phyloP scores from a whole-genome alignment of 2,329 filamentous ascomycete species.

The Escovopsis sp. region DNA sequence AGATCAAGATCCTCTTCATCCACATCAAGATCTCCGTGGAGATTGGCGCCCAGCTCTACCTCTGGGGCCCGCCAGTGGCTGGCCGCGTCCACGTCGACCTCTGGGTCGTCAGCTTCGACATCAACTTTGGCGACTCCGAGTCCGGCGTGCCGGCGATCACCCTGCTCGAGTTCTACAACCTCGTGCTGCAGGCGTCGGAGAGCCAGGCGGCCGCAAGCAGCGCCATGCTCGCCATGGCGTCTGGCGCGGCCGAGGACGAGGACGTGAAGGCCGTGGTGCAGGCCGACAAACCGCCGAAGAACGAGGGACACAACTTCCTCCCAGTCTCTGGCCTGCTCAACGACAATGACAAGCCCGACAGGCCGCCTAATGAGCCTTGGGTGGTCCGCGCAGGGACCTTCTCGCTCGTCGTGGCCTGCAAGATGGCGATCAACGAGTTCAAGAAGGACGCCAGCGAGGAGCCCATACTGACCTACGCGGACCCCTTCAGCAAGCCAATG shows the following conservation, averaged over 20 bases:
- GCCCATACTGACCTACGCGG: neutral
- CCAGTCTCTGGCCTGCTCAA: neutral
- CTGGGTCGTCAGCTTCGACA: slow-evolving; percentile 12
- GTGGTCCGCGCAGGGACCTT: slow-evolving; percentile 1
- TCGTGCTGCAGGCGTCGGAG: neutral
- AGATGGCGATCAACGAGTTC: slow-evolving; percentile 1
- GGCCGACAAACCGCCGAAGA: neutral
- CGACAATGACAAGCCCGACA: neutral
- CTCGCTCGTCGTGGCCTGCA: slow-evolving; percentile 1
- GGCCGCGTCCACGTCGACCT: slow-evolving; percentile 14
- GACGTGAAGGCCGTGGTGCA: neutral
- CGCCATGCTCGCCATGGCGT: neutral
- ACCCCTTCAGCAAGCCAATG: slow-evolving; percentile 1
- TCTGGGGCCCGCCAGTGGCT: slow-evolving; percentile 10
- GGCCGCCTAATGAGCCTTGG: neutral
- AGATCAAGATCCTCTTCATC: slow-evolving; percentile 15
- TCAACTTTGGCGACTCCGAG: slow-evolving; percentile 9
- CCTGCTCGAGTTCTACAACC: neutral
- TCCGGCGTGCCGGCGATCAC: neutral
- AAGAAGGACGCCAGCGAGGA: neutral
- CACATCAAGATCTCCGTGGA: slow-evolving; percentile 9
- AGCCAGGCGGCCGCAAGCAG: neutral
- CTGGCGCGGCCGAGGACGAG: neutral
- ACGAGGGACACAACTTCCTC: slow-evolving; percentile 1
- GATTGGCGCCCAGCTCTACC: slow-evolving; percentile 7